Evolutionary conservation across 352 stramenopile species (phyloP).

Genomic region (Globisporangium paddicum): DNA sequence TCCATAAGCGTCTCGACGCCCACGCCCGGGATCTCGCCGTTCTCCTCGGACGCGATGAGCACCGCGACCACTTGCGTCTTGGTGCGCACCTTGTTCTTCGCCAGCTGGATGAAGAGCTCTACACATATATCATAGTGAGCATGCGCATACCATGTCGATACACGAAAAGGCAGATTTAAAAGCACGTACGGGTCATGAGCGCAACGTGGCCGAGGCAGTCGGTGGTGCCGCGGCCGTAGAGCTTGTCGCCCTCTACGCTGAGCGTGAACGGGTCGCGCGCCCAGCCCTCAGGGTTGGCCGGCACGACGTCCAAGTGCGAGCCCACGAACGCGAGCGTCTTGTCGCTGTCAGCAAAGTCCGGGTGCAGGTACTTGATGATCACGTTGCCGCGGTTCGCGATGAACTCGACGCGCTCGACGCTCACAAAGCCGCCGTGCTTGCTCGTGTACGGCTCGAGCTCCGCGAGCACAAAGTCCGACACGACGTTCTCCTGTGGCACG

Average conservation of each 20-base stretch:
- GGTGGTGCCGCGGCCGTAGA: slow-evolving; percentile 90
- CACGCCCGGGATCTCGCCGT: slow-evolving; percentile 76
- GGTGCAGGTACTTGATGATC: slow-evolving; percentile 86
- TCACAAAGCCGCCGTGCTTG: slow-evolving; percentile 65
- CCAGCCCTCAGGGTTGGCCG: slow-evolving; percentile 90
- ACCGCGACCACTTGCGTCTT: slow-evolving; percentile 83
- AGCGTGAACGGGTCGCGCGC: slow-evolving; percentile 86
- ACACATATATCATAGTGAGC: not conserved
- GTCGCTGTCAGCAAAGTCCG: slow-evolving; percentile 30
- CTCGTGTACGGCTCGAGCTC: slow-evolving; percentile 73
- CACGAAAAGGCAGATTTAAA: not conserved
- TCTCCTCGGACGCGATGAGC: slow-evolving; percentile 89
- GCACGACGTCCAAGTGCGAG: slow-evolving; percentile 91
- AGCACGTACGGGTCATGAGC: slow-evolving; percentile 66
- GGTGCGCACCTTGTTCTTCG: slow-evolving; percentile 65
- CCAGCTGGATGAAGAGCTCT: slow-evolving; percentile 70
- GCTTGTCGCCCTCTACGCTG: slow-evolving; percentile 87
- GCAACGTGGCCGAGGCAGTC: slow-evolving; percentile 93
- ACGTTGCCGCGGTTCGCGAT: slow-evolving; percentile 85
- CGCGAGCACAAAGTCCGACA: slow-evolving; percentile 85
- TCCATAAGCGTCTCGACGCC: slow-evolving; percentile 89
- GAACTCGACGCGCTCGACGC: slow-evolving; percentile 80
- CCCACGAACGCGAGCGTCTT: slow-evolving; percentile 87
- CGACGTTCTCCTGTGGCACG: slow-evolving; percentile 83
- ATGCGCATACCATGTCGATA: not conserved